Evolutionary conservation across 495 filamentous ascomycete species (phyloP).

Genomic region (Pyrenula massariospora): DNA sequence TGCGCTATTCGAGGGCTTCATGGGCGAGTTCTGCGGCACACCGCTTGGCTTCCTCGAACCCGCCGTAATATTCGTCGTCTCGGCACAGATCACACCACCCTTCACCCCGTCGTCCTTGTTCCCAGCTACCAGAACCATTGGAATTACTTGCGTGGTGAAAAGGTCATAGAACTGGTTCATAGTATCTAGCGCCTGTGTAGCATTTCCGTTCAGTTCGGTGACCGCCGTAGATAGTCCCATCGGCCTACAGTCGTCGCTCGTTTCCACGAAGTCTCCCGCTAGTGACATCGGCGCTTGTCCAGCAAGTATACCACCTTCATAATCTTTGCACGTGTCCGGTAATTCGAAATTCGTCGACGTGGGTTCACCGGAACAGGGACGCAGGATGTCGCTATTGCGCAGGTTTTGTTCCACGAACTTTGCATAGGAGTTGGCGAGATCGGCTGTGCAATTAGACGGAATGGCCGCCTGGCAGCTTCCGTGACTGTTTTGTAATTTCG

Average conservation of each 20-base stretch:
- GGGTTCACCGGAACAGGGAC: neutral
- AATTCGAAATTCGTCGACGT: neutral
- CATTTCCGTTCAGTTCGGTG: neutral
- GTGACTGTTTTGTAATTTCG: neutral
- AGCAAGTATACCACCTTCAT: neutral
- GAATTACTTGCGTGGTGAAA: neutral
- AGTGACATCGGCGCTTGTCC: neutral
- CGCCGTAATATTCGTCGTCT: neutral
- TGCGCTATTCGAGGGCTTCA: neutral
- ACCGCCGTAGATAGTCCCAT: neutral
- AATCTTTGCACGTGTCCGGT: neutral
- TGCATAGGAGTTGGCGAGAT: neutral
- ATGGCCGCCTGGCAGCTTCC: neutral
- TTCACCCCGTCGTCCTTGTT: neutral
- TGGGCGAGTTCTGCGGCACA: neutral
- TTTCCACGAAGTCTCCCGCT: neutral
- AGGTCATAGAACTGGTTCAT: neutral
- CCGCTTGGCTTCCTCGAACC: neutral
- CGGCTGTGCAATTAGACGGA: neutral
- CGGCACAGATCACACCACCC: neutral
- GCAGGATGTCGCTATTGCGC: neutral
- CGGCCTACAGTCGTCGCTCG: neutral
- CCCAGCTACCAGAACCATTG: neutral
- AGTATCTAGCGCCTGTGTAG: neutral
- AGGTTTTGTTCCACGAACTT: neutral